phyloP scores from a whole-genome alignment of 305 asterid genomes.

The Fraxinus paxiana region DNA sequence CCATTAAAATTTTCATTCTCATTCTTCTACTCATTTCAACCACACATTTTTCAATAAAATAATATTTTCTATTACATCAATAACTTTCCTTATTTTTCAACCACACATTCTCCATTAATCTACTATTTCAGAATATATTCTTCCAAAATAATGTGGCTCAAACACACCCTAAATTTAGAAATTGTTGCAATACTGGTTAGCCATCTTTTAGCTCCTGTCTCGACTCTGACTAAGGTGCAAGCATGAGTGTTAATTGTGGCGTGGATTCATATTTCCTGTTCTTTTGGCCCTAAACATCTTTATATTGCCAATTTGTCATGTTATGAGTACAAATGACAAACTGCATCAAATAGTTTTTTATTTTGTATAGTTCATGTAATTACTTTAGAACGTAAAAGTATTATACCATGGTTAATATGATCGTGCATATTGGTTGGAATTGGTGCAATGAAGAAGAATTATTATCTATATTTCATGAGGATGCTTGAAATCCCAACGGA shows the following conservation, averaged over 20 bases:
- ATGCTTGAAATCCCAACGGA: not conserved
- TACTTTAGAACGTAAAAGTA: conserved; percentile 7
- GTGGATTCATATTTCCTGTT: conserved; percentile 1
- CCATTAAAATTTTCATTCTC: too few relatives aligned
- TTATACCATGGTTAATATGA: conserved; percentile 7
- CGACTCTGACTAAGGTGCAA: conserved; percentile 20
- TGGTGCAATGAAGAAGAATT: conserved; percentile 7
- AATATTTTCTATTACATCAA: too few relatives aligned
- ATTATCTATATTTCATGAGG: conserved; percentile 9
- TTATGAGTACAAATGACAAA: not conserved
- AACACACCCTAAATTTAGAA: too few relatives aligned
- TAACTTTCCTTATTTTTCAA: too few relatives aligned
- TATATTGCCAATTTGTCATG: not conserved
- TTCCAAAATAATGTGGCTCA: too few relatives aligned
- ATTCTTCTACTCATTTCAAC: too few relatives aligned
- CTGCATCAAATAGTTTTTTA: not conserved
- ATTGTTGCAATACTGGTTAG: conserved; percentile 8
- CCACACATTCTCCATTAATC: too few relatives aligned
- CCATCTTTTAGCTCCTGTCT: conserved; percentile 18
- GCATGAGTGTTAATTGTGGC: conserved; percentile 11
- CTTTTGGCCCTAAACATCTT: not conserved
- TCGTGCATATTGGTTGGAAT: conserved; percentile 19
- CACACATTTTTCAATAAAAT: too few relatives aligned
- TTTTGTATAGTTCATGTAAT: not conserved
- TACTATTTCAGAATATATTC: too few relatives aligned